Evolutionary conservation across 129 eudicot genomes (phyloP).

Genomic region (Helianthus annuus): DNA sequence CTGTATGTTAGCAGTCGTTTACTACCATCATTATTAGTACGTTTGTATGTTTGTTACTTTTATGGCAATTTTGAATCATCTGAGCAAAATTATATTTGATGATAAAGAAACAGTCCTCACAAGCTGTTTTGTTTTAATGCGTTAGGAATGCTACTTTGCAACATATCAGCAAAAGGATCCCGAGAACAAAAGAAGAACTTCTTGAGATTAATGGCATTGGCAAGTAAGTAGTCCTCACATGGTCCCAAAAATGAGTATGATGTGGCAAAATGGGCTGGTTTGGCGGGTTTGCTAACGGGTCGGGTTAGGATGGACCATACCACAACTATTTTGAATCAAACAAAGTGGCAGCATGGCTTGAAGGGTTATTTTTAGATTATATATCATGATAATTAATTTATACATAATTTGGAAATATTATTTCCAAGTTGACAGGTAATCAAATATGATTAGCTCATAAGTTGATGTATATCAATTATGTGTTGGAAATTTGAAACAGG

Average conservation of each 20-base stretch:
- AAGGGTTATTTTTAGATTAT: background rate
- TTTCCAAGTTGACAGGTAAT: background rate
- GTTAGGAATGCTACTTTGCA: slow-evolving; percentile 61
- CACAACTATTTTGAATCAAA: background rate
- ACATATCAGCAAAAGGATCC: slow-evolving; percentile 56
- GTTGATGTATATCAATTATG: background rate
- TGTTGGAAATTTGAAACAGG: slow-evolving; percentile 36
- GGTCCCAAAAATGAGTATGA: background rate
- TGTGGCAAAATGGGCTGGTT: background rate
- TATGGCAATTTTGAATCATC: too few relatives aligned
- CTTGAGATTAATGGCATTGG: slow-evolving; percentile 81
- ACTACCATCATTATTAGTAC: too few relatives aligned
- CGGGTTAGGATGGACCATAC: background rate
- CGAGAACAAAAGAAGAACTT: slow-evolving; percentile 81
- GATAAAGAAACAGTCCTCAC: slow-evolving; percentile 3
- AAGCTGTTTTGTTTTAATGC: slow-evolving; percentile 16
- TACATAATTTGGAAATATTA: background rate
- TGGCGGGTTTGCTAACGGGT: background rate
- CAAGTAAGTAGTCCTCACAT: slow-evolving; percentile 57
- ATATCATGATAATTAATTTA: background rate
- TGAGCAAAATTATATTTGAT: background rate
- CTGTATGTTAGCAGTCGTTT: too few relatives aligned
- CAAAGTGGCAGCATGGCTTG: background rate
- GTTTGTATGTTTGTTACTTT: too few relatives aligned
- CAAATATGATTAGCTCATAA: background rate